Evolutionary conservation across 805 yeast species (phyloP), one percentile per base, ranked within the genome.

Genomic region (Pichia kluyveri): DNA sequence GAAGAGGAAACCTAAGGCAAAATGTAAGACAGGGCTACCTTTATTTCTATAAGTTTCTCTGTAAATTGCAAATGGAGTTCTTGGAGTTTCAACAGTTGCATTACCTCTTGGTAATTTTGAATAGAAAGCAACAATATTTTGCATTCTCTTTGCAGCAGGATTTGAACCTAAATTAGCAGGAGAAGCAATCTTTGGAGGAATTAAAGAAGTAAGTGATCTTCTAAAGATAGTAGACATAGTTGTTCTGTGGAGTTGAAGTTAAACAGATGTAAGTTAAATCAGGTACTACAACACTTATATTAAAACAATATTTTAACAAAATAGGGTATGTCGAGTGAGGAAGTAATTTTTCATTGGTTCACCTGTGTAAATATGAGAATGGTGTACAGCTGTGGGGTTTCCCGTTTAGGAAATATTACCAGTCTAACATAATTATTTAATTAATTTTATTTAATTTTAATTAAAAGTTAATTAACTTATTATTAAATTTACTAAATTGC

Each of bases 161-260:
- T 89, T 88, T 53, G 95, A 79, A 51, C 96, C 96, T 58, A 93
- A 76, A 84, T 88, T 90, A 84, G 46, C 30, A 42, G 96, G 93
- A 54, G 97, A 89, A 49, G 96, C 97, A 66, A 91, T 83, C 91
- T 91, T 91, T 69, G 99, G 99, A 61, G 99, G 99, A 66, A 91
- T 90, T 75, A 91, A 78, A 63, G 97, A 85, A 57, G 98, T 89
- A 69, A 91, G 79, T 61, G 83, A 83, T 75, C 99, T 90, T 83
- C 86, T 90, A 65, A 82, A 76, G 70, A 89, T 76, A 75, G 82
- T 85, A 64, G 93, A 85, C 95, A 86, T 87, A 50, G 40, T 51
- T 41, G 43, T 23, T 39, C 23, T 17, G 19, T 5, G 9, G 18
- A 15, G 18, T 28, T 28, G n/a, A n/a, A n/a, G n/a, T n/a, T n/a